These are phyloP conservation scores for Endoconidiophora laricicola DNA, from an alignment of 2,329 filamentous ascomycete genomes.

Conservation along the genomic window DNA sequence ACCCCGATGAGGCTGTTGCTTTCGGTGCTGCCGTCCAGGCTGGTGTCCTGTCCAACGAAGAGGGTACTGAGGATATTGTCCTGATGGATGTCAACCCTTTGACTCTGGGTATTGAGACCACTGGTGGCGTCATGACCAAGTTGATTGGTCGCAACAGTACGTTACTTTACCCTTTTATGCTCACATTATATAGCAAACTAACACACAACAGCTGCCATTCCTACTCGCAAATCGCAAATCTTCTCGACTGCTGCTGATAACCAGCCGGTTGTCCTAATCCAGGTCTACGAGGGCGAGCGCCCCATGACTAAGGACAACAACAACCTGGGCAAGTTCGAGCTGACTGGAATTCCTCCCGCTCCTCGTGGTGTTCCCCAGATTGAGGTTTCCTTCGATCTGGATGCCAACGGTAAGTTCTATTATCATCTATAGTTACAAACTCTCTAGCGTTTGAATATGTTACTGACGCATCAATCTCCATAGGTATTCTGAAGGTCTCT, in stretches of 20 bases:
- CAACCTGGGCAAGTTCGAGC: constrained; percentile 92
- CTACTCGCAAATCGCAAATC: constrained; percentile 93
- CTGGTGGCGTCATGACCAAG: constrained; percentile 94
- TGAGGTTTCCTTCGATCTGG: constrained; percentile 93
- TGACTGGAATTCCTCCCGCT: constrained; percentile 86
- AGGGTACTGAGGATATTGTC: constrained; percentile 62
- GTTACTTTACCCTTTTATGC: background rate
- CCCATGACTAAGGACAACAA: constrained; percentile 96
- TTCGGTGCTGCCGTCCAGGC: constrained; percentile 95
- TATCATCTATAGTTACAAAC: background rate
- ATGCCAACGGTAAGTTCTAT: constrained; percentile 57
- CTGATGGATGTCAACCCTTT: constrained; percentile 97
- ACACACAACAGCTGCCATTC: constrained; percentile 45
- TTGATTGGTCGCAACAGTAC: constrained; percentile 74
- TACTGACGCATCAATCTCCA: background rate
- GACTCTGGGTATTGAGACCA: constrained; percentile 93
- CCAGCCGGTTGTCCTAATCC: constrained; percentile 87
- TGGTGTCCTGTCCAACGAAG: constrained; percentile 83
- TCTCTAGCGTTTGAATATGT: background rate
- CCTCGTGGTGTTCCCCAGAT: constrained; percentile 96
- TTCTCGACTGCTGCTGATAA: constrained; percentile 95
- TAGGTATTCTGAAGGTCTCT: constrained; percentile 73
- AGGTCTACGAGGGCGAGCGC: constrained; percentile 89
- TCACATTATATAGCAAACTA: background rate
- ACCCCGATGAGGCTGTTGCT: constrained; percentile 97